phyloP scores from a whole-genome alignment of 495 filamentous ascomycete genomes.

The Aspergillus avenaceus region DNA sequence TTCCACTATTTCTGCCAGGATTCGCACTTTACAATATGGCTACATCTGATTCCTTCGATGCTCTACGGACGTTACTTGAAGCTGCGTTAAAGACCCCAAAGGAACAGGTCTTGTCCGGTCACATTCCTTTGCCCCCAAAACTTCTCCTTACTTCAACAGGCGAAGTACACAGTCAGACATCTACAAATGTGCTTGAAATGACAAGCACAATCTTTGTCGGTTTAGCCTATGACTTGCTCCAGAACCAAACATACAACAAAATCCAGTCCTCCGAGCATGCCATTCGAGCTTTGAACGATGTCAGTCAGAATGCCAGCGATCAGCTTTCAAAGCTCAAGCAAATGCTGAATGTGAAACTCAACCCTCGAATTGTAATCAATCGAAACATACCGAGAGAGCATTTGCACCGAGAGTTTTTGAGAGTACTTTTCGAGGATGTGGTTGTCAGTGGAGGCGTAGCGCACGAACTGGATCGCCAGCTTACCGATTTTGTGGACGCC shows the following conservation, averaged over 20 bases:
- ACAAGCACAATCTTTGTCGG: neutral
- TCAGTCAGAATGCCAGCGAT: no score
- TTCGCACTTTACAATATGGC: no score
- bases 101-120: neutral
- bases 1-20: no score
- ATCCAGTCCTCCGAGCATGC: neutral
- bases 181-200: neutral
- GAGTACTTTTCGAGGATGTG: neutral
- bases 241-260: neutral
- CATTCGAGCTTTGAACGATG: neutral
- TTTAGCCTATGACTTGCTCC: neutral
- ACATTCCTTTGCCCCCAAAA: neutral
- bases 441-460: neutral
- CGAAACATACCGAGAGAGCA: neutral
- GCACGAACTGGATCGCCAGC: neutral
- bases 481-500: neutral
- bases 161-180: neutral
- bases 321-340: neutral
- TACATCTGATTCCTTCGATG: neutral
- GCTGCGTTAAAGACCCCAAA: neutral
- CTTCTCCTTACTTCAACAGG: neutral
- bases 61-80: neutral
- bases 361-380: neutral
- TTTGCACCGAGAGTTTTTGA: neutral
- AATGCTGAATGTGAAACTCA: neutral